Evolutionary conservation across 2,329 filamentous ascomycete genomes (phyloP).

Genomic region (Grosmannia huntii): DNA sequence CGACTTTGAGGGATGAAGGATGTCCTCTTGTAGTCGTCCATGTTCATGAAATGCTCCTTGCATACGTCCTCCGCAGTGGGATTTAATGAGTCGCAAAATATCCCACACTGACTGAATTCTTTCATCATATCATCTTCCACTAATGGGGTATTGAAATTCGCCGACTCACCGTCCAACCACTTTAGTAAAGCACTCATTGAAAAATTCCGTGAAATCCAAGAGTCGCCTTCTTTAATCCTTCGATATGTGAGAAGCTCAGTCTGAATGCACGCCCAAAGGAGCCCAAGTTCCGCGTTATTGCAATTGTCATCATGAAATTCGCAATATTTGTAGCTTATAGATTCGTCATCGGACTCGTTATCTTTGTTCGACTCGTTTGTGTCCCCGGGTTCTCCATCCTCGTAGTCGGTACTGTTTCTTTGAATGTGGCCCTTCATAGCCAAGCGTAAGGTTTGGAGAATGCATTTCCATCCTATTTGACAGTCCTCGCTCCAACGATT

Average conservation of each 20-base stretch:
- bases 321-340: too few species aligned
- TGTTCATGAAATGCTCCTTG: slow-evolving; percentile 4
- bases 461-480: not conserved
- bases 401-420: too few species aligned
- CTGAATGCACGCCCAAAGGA: slow-evolving; percentile 3
- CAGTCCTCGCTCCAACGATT: not conserved
- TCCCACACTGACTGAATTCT: not conserved
- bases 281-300: not conserved
- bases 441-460: not conserved
- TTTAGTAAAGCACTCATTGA: not conserved
- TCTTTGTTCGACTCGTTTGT: not conserved
- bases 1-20: not conserved
- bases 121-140: not conserved
- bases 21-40: not conserved
- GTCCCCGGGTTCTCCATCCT: too few species aligned
- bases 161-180: not conserved
- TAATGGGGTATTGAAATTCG: not conserved
- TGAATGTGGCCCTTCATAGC: not conserved
- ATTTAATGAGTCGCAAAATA: not conserved
- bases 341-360: not conserved
- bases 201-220: slow-evolving; percentile 1
- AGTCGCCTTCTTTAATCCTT: not conserved
- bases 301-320: not conserved
- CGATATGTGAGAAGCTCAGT: slow-evolving; percentile 3
- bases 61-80: not conserved